Conservation (phyloP, 495 filamentous ascomycete genomes). For the Tuber brumale region DNA sequence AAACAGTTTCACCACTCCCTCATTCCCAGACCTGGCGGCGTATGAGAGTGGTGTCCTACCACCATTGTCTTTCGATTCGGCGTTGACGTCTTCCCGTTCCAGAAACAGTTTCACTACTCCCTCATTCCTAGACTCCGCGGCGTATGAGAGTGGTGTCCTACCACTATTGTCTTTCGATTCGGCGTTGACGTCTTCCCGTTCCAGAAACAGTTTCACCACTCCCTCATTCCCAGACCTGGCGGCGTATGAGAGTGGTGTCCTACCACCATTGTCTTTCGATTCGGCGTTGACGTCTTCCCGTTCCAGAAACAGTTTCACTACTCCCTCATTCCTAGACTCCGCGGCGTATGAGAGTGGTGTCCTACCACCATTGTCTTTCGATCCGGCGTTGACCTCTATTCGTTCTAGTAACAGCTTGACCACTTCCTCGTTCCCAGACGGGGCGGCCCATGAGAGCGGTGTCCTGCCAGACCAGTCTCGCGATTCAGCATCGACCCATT, state of each 20-base stretch:
- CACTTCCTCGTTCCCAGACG: constrained; percentile 35
- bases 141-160: too few relatives aligned
- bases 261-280: constrained; percentile 27
- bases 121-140: too few relatives aligned
- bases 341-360: constrained; percentile 12
- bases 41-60: too few relatives aligned
- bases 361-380: not conserved
- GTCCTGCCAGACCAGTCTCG: constrained; percentile 9
- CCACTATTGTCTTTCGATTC: too few relatives aligned
- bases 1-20: too few relatives aligned
- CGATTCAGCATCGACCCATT: not conserved
- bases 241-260: constrained; percentile 39
- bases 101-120: too few relatives aligned
- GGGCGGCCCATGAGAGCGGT: constrained; percentile 32
- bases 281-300: constrained; percentile 12
- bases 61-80: too few relatives aligned
- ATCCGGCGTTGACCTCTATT: not conserved
- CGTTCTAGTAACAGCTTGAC: too few relatives aligned
- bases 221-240: not conserved
- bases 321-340: constrained; percentile 28
- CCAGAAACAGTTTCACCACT: too few relatives aligned
- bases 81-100: too few relatives aligned
- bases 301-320: constrained; percentile 35
- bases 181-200: too few relatives aligned
- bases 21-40: too few relatives aligned